These are phyloP conservation scores for Syncephalis fuscata DNA, from an alignment of 371 early-diverging fungal species.

Conservation along the genomic window DNA sequence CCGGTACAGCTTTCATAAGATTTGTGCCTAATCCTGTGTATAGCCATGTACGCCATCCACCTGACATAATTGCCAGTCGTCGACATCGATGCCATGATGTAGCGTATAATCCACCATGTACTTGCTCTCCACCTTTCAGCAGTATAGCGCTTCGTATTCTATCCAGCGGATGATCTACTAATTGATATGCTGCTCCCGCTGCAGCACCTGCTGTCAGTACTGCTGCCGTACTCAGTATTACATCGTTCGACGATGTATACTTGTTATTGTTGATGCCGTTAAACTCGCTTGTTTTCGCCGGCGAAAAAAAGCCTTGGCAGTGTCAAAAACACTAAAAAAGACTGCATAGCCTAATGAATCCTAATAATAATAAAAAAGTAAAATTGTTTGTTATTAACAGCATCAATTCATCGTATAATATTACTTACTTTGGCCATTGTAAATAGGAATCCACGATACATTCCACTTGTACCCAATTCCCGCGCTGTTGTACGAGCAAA, in stretches of 20 bases:
- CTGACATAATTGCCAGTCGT: neutral
- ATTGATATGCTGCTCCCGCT: constrained; percentile 56
- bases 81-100: neutral
- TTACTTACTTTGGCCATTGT: constrained; percentile 36
- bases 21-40: neutral
- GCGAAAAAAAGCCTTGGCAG: constrained; percentile 23
- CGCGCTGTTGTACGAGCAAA: constrained; percentile 44
- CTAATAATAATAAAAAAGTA: no score
- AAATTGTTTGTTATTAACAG: neutral
- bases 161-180: constrained; percentile 52
- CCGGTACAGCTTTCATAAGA: neutral
- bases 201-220: constrained; percentile 51
- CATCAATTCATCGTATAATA: neutral
- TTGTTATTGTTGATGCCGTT: no score
- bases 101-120: neutral
- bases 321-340: constrained; percentile 65
- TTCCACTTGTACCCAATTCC: constrained; percentile 37
- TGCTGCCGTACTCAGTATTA: neutral
- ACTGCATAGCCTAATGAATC: constrained; percentile 53
- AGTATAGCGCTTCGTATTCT: constrained; percentile 49
- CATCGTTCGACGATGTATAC: no score
- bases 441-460: constrained; percentile 50
- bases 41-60: neutral
- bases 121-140: constrained; percentile 41
- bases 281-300: constrained; percentile 5